These are phyloP conservation scores for Suhomyces wounanorum DNA, from an alignment of 1,139 yeast species.

Conservation along the genomic window DNA sequence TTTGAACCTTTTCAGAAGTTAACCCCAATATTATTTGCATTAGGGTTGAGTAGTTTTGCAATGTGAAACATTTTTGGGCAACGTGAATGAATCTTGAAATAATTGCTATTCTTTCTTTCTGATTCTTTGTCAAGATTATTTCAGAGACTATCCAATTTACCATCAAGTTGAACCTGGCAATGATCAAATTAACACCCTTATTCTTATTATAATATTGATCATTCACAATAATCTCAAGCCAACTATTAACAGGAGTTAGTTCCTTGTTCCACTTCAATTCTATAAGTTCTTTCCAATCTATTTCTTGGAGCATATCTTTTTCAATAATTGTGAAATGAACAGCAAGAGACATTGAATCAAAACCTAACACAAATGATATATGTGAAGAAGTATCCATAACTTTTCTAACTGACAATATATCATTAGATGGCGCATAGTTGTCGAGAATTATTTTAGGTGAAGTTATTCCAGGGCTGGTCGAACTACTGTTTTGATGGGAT, in stretches of 20 bases:
- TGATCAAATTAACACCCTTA: conserved; percentile 81
- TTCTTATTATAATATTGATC: conserved; percentile 50
- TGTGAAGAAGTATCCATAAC: conserved; percentile 50
- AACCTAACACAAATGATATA: conserved; percentile 77
- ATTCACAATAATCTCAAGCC: conserved; percentile 77
- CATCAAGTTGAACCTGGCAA: conserved; percentile 83
- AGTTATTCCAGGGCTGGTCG: conserved; percentile 17
- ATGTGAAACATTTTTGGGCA: conserved; percentile 68
- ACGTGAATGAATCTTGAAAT: conserved; percentile 82
- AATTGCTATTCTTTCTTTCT: conserved; percentile 61
- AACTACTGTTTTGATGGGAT: conserved; percentile 13
- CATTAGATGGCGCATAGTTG: conserved; percentile 35
- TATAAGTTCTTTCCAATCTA: conserved; percentile 90
- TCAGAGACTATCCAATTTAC: conserved; percentile 94
- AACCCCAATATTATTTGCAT: conserved; percentile 87
- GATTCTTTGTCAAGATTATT: conserved; percentile 64
- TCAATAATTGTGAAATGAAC: conserved; percentile 86
- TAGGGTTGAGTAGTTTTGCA: conserved; percentile 83
- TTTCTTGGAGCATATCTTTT: conserved; percentile 75
- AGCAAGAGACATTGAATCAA: conserved; percentile 65
- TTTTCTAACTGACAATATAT: conserved; percentile 35
- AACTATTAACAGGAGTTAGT: conserved; percentile 73
- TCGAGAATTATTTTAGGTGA: conserved; percentile 43
- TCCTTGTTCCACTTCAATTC: conserved; percentile 75
- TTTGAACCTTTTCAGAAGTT: conserved; percentile 67